A percentile compares a stretch with the other conserved stretches of the same genome.
These are phyloP conservation scores for Curvularia sp. DNA, from an alignment of 2,329 filamentous ascomycete species.

Conservation along the genomic window DNA sequence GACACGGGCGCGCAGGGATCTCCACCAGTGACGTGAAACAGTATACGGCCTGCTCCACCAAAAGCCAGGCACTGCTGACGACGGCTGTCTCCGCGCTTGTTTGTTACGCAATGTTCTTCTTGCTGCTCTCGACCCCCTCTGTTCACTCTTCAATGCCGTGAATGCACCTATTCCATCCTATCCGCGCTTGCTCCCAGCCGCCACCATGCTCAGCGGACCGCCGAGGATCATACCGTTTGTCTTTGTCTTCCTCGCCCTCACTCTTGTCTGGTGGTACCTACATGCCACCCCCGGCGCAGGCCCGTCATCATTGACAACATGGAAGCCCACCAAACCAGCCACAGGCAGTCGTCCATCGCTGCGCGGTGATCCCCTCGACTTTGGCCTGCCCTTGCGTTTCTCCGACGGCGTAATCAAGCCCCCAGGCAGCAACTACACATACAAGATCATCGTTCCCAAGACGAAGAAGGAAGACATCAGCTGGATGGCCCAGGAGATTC, in stretches of 20 bases:
- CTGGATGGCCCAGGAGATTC: constrained; percentile 49
- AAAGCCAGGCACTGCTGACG: constrained; percentile 6
- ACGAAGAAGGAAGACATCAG: constrained; percentile 48
- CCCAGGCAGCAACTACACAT: constrained; percentile 47
- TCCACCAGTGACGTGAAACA: constrained; percentile 8
- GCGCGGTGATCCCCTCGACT: constrained; percentile 44
- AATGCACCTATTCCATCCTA: neutral
- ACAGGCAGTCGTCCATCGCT: constrained; percentile 20
- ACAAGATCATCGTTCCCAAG: constrained; percentile 48
- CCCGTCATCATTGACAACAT: constrained; percentile 24
- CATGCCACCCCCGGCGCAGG: constrained; percentile 21
- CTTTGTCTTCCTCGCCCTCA: constrained; percentile 35
- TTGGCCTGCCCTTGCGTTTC: constrained; percentile 46
- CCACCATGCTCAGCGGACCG: constrained; percentile 45
- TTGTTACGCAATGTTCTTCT: constrained; percentile 8
- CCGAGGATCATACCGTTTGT: constrained; percentile 44
- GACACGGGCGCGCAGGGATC: constrained; percentile 1
- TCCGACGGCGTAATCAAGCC: constrained; percentile 42
- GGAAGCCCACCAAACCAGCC: constrained; percentile 20
- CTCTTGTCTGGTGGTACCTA: constrained; percentile 44
- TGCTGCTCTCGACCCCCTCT: neutral
- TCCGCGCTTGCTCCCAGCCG: constrained; percentile 1
- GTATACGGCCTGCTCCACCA: constrained; percentile 13
- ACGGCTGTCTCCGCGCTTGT: constrained; percentile 11
- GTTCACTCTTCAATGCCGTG: constrained; percentile 13